Conservation (phyloP, 768 basidiomycete genomes). For the Pulveroboletus sp. region DNA sequence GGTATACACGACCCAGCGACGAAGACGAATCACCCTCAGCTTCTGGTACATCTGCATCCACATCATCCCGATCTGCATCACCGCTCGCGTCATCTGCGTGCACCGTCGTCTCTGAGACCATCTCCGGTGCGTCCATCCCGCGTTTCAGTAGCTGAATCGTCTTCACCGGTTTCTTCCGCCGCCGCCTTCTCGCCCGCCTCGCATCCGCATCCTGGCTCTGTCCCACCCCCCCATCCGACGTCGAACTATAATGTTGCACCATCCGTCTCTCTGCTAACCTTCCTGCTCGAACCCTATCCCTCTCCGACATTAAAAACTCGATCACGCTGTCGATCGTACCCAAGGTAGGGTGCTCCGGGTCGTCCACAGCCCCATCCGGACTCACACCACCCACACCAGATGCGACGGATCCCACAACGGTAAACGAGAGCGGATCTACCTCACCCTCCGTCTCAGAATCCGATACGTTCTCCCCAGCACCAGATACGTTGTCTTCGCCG, state of each 20-base stretch:
- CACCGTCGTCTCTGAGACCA: constrained; percentile 21
- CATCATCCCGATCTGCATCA: constrained; percentile 26
- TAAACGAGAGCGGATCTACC: constrained; percentile 22
- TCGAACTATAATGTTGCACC: constrained; percentile 27
- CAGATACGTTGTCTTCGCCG: constrained; percentile 6
- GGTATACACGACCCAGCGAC: constrained; percentile 19
- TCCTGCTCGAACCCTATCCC: constrained; percentile 51
- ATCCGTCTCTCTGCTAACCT: constrained; percentile 27
- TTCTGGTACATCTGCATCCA: constrained; percentile 9
- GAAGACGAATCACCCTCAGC: constrained; percentile 27
- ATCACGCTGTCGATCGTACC: constrained; percentile 71
- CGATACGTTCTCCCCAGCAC: constrained; percentile 14
- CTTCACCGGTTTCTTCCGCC: constrained; percentile 33
- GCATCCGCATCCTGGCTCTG: constrained; percentile 36
- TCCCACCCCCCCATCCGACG: constrained; percentile 36
- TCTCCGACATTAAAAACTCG: constrained; percentile 69
- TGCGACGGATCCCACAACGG: constrained; percentile 23
- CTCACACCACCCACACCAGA: constrained; percentile 24
- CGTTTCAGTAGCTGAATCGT: constrained; percentile 28
- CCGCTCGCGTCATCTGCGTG: constrained; percentile 21
- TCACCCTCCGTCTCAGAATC: constrained; percentile 38
- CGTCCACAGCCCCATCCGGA: constrained; percentile 19
- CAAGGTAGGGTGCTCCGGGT: constrained; percentile 54
- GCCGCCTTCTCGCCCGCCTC: constrained; percentile 36
- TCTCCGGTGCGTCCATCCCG: constrained; percentile 16